phyloP scores from a whole-genome alignment of 1,284 basidiomycete species.

The Malassezia restricta region DNA sequence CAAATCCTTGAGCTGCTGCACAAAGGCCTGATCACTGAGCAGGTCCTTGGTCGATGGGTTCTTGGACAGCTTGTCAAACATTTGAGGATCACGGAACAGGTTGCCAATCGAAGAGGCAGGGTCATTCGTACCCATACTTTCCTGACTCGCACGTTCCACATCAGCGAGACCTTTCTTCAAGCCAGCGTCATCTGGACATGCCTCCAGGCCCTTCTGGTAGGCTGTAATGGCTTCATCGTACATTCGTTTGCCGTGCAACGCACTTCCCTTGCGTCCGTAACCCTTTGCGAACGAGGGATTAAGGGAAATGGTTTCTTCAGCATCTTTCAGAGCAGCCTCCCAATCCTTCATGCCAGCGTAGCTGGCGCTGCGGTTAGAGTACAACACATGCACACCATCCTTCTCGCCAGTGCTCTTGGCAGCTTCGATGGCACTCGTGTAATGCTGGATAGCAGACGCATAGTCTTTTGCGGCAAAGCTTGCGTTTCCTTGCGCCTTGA shows the following conservation, averaged over 20 bases:
- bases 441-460: constrained; percentile 33
- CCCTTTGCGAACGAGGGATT: constrained; percentile 82
- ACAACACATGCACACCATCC: constrained; percentile 61
- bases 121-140: constrained; percentile 46
- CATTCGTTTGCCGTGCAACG: constrained; percentile 69
- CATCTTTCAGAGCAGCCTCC: constrained; percentile 68
- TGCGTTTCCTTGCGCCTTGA: constrained; percentile 45
- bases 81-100: constrained; percentile 72
- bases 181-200: constrained; percentile 64
- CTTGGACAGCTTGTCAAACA: constrained; percentile 66
- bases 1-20: constrained; percentile 42
- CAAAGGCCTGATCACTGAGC: constrained; percentile 63
- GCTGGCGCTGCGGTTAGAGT: constrained; percentile 83
- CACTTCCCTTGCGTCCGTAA: constrained; percentile 81
- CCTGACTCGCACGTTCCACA: constrained; percentile 26
- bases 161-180: constrained; percentile 69
- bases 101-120: constrained; percentile 56
- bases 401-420: constrained; percentile 31
- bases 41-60: constrained; percentile 76
- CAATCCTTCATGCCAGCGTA: constrained; percentile 72
- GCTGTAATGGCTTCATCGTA: constrained; percentile 72
- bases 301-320: constrained; percentile 63
- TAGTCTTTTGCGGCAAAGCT: constrained; percentile 44
- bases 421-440: constrained; percentile 38
- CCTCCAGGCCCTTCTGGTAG: constrained; percentile 67